phyloP scores from a whole-genome alignment of 176 grass and related monocot genomes.

The Leersia perrieri region DNA sequence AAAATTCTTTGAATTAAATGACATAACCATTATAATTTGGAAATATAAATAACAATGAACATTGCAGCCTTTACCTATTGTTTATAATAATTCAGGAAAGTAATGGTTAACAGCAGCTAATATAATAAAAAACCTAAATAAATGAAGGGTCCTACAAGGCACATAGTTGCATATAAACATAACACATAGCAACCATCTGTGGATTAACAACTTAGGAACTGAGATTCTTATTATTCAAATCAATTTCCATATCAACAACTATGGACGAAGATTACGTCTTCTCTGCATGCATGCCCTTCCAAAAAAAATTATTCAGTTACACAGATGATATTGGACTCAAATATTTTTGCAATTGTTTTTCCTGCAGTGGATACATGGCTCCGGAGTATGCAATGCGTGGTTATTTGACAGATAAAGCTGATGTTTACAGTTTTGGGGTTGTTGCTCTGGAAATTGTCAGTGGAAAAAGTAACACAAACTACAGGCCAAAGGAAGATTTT shows the following conservation, averaged over 20 bases:
- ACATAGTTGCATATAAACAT: neutral
- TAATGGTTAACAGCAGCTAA: neutral
- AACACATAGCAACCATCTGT: neutral
- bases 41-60: constrained; percentile 12
- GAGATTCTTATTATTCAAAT: neutral
- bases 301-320: constrained; percentile 11
- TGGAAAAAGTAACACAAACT: constrained; percentile 95
- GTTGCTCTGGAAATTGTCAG: constrained; percentile 91
- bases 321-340: constrained; percentile 15
- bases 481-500: constrained; percentile 88
- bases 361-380: constrained; percentile 92
- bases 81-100: neutral
- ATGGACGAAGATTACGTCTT: constrained; percentile 18
- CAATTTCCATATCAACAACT: neutral
- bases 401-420: constrained; percentile 92
- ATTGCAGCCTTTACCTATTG: neutral
- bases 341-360: constrained; percentile 13
- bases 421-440: constrained; percentile 91
- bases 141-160: neutral
- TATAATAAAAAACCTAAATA: neutral
- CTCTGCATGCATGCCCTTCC: neutral
- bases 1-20: constrained; percentile 13
- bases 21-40: constrained; percentile 27
- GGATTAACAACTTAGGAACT: constrained; percentile 10
- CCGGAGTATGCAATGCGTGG: constrained; percentile 98